phyloP scores from a whole-genome alignment of 2,329 filamentous ascomycete genomes.

The Fusarium miscanthi region DNA sequence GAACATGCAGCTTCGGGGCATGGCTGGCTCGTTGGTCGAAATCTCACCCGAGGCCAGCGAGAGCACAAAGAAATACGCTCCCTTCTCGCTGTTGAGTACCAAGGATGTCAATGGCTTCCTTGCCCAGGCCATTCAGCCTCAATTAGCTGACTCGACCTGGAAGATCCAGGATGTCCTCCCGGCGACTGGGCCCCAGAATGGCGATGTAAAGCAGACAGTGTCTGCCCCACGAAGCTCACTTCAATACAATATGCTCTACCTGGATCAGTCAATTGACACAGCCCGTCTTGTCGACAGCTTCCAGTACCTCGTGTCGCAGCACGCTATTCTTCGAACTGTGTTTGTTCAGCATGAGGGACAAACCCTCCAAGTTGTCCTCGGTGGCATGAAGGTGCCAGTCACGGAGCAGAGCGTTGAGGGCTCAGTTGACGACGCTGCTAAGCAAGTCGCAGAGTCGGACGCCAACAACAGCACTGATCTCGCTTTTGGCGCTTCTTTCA shows the following conservation, averaged over 20 bases:
- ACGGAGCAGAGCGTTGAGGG: constrained; percentile 16
- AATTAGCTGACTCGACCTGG: constrained; percentile 37
- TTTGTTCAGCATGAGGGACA: constrained; percentile 33
- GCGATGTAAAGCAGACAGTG: constrained; percentile 40
- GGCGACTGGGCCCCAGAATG: constrained; percentile 37
- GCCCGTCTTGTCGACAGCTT: constrained; percentile 34
- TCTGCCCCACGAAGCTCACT: constrained; percentile 39
- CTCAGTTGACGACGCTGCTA: constrained; percentile 30
- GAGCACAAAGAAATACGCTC: constrained; percentile 21
- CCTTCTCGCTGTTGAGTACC: constrained; percentile 37
- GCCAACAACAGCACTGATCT: constrained; percentile 21
- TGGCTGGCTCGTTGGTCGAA: constrained; percentile 37
- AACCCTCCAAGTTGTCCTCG: constrained; percentile 39
- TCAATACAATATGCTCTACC: constrained; percentile 47
- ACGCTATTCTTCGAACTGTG: constrained; percentile 43
- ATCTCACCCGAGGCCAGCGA: neutral
- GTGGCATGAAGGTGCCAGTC: constrained; percentile 28
- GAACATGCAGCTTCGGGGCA: constrained; percentile 44
- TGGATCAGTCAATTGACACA: constrained; percentile 40
- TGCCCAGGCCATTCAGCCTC: constrained; percentile 18
- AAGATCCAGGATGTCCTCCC: constrained; percentile 38
- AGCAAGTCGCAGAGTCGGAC: constrained; percentile 32
- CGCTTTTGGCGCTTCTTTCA: constrained; percentile 26
- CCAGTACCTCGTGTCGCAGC: constrained; percentile 36
- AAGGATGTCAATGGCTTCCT: constrained; percentile 35